Percentiles rank a stretch among this genome's conserved stretches.
phyloP scores from a whole-genome alignment of 2,329 filamentous ascomycete species.

The Venturia asperata region DNA sequence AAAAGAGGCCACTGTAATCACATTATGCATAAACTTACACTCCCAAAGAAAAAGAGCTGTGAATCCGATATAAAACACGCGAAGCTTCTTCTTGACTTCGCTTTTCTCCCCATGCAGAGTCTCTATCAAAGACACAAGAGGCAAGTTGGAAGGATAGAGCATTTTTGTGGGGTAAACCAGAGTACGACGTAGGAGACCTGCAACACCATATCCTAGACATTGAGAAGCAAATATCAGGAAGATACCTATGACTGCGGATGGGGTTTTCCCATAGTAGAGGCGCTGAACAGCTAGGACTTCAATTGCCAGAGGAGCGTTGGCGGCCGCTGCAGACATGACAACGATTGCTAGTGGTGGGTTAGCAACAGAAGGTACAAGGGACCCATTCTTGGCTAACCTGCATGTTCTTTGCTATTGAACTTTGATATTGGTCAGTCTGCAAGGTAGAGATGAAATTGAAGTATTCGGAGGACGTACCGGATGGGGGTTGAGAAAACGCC shows the following conservation, averaged over 20 bases:
- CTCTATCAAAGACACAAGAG: slow-evolving; percentile 20
- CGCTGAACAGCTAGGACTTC: slow-evolving; percentile 20
- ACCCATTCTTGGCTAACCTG: slow-evolving; percentile 9
- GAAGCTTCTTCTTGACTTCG: slow-evolving; percentile 22
- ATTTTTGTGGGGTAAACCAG: slow-evolving; percentile 22
- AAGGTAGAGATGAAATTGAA: slow-evolving; percentile 38
- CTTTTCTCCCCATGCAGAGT: slow-evolving; percentile 19
- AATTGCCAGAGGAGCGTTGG: slow-evolving; percentile 19
- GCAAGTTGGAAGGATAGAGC: slow-evolving; percentile 21
- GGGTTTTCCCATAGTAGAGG: slow-evolving; percentile 20
- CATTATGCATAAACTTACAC: not conserved
- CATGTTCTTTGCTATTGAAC: slow-evolving; percentile 34
- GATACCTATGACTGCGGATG: slow-evolving; percentile 9
- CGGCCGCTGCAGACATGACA: slow-evolving; percentile 21
- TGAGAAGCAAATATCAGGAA: slow-evolving; percentile 21
- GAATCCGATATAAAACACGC: slow-evolving; percentile 29
- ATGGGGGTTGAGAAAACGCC: slow-evolving; percentile 34
- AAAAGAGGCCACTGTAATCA: not conserved
- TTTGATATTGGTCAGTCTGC: slow-evolving; percentile 23
- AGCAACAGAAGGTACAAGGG: not conserved
- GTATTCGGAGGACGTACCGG: slow-evolving; percentile 35
- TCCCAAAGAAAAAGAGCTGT: slow-evolving; percentile 19
- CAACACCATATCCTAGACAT: slow-evolving; percentile 22
- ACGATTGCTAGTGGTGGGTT: slow-evolving; percentile 20
- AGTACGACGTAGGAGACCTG: slow-evolving; percentile 20